Base-by-base conservation (phyloP, 306 rosid species). In the Trifolium pratense region DNA sequence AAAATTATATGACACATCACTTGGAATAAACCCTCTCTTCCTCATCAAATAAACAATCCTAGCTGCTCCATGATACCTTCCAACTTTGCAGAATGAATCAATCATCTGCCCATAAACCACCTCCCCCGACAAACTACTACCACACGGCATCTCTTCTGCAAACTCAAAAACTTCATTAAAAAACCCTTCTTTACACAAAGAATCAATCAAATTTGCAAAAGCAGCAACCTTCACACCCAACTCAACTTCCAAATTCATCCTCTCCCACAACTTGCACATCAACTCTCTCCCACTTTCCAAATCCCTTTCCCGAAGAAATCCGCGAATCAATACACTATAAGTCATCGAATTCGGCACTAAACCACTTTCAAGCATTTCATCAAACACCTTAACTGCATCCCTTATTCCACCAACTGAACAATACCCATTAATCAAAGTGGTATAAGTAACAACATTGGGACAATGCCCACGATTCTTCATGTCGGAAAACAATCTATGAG, bases 11-110 rank as follows among this genome's bases (percentile, higher is more conserved):
- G 91, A 84, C 40, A 82, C 83, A 1, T 68, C 9, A 37, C 89
- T 86, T 0, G 97, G 98, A 75, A 77, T 56, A 37, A 89, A 69
- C 8, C 95, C 90, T 66, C 74, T 81, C 55, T 72, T 88, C 84
- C 86, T 88, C 98, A 93, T 88, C 25, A 87, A 56, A 34, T 91
- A 91, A 36, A 83, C 90, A 75, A 93, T 80, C 83, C 98, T 88
- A 6, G 92, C 85, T 13, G 96, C 89, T 31, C 85, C 94, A 63
- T 91, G 87, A 88, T 85, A 53, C 66, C 90, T 86, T 68, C 85
- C 83, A 18, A 79, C 84, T 75, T 84, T 89, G 62, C 98, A 93
- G 18, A 89, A 91, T n/a, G 98, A 93, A 71, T 93, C 94, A 32
- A 93, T 87, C 94, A 87, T 84, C 84, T 87, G 92, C 3, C 76